These are phyloP conservation scores for Circinella umbellata DNA, from an alignment of 371 early-diverging fungal genomes.

Conservation along the genomic window DNA sequence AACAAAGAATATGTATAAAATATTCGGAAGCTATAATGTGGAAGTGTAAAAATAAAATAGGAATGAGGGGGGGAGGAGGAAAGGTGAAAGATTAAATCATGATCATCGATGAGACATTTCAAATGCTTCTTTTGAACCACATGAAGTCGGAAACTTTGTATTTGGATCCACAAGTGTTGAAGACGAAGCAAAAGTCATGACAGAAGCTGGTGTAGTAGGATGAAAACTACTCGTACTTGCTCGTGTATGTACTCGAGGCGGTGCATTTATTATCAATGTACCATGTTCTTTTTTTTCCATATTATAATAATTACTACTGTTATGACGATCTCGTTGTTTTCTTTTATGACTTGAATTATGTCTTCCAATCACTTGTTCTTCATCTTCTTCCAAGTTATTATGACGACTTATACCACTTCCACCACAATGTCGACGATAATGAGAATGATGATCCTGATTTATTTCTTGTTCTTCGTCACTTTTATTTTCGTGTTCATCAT, in stretches of 20 bases:
- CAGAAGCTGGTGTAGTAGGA: conserved; percentile 40
- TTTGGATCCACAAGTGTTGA: conserved; percentile 40
- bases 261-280: conserved; percentile 12
- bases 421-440: too few species aligned
- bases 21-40: too few species aligned
- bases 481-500: not conserved
- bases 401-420: too few species aligned
- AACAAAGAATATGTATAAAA: too few species aligned
- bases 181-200: conserved; percentile 45
- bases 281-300: not conserved
- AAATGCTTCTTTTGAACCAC: conserved; percentile 9
- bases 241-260: conserved; percentile 20
- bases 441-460: too few species aligned
- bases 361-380: conserved; percentile 4
- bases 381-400: not conserved
- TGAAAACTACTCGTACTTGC: conserved; percentile 14
- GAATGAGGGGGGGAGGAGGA: not conserved
- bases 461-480: too few species aligned
- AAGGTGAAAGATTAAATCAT: not conserved
- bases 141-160: conserved; percentile 23
- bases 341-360: not conserved
- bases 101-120: conserved; percentile 13
- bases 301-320: not conserved
- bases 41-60: not conserved
- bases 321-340: not conserved